Base-by-base conservation (phyloP, 495 filamentous ascomycete genomes). In the Paragyromitra xinjiangensis region DNA sequence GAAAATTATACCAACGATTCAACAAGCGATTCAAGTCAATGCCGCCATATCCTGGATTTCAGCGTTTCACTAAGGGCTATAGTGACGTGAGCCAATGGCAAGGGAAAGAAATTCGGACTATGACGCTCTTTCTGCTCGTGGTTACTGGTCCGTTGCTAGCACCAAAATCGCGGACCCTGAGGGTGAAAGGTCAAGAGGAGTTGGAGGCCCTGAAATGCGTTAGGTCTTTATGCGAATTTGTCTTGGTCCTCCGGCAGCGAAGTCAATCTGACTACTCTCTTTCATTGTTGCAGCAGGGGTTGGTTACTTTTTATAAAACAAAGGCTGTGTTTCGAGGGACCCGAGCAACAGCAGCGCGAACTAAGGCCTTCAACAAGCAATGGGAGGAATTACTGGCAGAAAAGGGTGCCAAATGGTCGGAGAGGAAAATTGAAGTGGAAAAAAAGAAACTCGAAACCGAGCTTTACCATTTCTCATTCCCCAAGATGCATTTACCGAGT, bases 401-500 rank as follows among this genome's bases (percentile, higher is more conserved):
- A 16, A 53, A 7, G 44, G 9, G 14, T 48, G 12, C 11, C 11
- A 0, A 48, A 12, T 48, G 44, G 44, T 14, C 11, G 44, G 40
- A 44, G 11, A 44, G 40, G 40, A 22, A 4, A n/a, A 53, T 7
- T 16, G 6, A 53, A 16, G 7, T 7, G n/a, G 50, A 53, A 22
- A 53, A 22, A 8, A 53, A 22, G 8, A 53, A 4, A 26, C 64
- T 66, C 9, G 48, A 53, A n/a, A 24, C 19, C 2, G 7, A 29
- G 42, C 14, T 68, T 14, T 37, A 53, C 34, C n/a, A 68, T 12
- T 68, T 53, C 45, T 22, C 26, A 3, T 68, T 68, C 44, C 44
- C 22, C 12, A 51, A 68, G 19, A 68, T 68, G 64, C 64, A 68
- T 37, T 14, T 68, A 22, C 45, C 37, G 6, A 37, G 19, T 53